Evolutionary conservation across 2,329 filamentous ascomycete species (phyloP).

Genomic region (Pyrenochaeta sp.): DNA sequence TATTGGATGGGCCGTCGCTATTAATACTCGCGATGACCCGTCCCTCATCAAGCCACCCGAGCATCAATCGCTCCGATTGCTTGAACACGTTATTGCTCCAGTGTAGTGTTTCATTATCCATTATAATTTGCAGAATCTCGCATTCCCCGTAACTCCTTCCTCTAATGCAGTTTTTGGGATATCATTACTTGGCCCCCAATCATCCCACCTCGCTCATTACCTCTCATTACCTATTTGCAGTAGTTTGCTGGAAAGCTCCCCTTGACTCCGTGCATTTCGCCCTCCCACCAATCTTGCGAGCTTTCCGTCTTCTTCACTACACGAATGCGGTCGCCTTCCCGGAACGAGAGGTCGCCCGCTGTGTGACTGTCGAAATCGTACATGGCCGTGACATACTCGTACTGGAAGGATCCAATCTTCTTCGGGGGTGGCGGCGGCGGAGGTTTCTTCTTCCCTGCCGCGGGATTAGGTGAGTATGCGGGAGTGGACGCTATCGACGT

Average conservation of each 20-base stretch:
- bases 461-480: constrained; percentile 53
- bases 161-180: constrained; percentile 36
- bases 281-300: constrained; percentile 88
- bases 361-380: constrained; percentile 78
- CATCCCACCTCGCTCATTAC: background rate
- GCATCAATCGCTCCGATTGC: background rate
- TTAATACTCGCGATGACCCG: background rate
- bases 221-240: constrained; percentile 56
- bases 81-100: too few species aligned
- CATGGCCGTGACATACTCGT: constrained; percentile 72
- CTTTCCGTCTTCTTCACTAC: constrained; percentile 81
- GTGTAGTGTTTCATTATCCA: background rate
- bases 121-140: background rate
- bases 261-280: constrained; percentile 71
- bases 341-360: constrained; percentile 74
- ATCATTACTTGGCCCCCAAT: constrained; percentile 13
- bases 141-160: constrained; percentile 15
- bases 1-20: background rate
- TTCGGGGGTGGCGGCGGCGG: constrained; percentile 75
- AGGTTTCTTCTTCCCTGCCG: constrained; percentile 71
- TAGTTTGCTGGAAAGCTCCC: constrained; percentile 88
- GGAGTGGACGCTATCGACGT: constrained; percentile 41
- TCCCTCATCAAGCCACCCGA: background rate
- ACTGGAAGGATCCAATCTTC: constrained; percentile 58
- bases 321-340: constrained; percentile 77